Conservation (phyloP, 352 stramenopile genomes). For the Saprolegnia diclina region DNA sequence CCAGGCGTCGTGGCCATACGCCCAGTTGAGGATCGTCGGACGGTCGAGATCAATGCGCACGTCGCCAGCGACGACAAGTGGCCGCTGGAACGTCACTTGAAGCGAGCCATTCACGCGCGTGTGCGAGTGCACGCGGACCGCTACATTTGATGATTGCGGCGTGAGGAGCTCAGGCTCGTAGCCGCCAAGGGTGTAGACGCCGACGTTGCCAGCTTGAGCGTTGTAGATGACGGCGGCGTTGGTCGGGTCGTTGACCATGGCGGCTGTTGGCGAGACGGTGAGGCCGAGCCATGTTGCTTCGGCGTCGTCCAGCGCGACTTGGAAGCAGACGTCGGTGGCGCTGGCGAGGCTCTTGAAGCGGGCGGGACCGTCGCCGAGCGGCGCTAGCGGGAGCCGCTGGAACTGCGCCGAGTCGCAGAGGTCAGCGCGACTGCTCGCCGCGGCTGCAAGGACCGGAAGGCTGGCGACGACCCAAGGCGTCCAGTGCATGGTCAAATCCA, state of each 20-base stretch:
- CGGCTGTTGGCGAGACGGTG: conserved; percentile 35
- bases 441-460: background rate
- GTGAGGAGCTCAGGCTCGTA: background rate
- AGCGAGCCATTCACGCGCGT: background rate
- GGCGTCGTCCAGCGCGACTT: background rate
- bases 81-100: conserved; percentile 9
- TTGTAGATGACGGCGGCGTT: conserved; percentile 74
- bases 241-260: conserved; percentile 62
- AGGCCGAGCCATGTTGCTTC: conserved; percentile 30
- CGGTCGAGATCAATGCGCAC: background rate
- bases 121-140: background rate
- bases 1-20: background rate
- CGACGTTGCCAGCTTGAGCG: conserved; percentile 15
- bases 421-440: background rate
- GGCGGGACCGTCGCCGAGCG: background rate
- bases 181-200: background rate
- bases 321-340: background rate
- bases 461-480: background rate
- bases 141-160: background rate
- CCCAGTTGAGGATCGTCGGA: conserved; percentile 18
- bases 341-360: conserved; percentile 3
- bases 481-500: background rate
- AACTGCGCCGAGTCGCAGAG: background rate
- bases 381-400: background rate
- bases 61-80: background rate